Percentiles rank a stretch among this genome's conserved stretches.
These are phyloP conservation scores for Deuterostichococcus epilithicus DNA, from an alignment of 139 green algal genomes.

Conservation along the genomic window DNA sequence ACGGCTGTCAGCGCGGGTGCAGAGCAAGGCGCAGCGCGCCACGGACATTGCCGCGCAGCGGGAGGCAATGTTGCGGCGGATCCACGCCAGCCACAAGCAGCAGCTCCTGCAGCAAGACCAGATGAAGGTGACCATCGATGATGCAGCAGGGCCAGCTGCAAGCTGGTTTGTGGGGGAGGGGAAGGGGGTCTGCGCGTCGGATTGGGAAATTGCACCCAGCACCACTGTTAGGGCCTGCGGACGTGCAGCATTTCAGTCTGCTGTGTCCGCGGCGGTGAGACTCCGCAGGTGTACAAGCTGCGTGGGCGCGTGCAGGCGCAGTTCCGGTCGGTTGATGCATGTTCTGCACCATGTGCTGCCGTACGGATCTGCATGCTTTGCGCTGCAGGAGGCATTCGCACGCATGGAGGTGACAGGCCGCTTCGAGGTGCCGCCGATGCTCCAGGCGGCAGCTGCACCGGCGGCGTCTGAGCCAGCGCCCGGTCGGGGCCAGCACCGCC, in stretches of 20 bases:
- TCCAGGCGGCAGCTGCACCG: background rate
- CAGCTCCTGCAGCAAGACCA: constrained; percentile 63
- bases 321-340: too few relatives aligned
- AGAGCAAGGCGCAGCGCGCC: background rate
- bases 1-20: background rate
- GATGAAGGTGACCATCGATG: background rate
- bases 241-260: too few relatives aligned
- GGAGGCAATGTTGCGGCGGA: background rate
- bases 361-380: background rate
- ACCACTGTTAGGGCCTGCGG: background rate
- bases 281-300: too few relatives aligned
- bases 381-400: background rate
- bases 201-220: too few relatives aligned
- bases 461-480: too few relatives aligned
- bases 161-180: too few relatives aligned
- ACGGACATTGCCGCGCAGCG: background rate
- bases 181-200: too few relatives aligned
- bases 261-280: too few relatives aligned
- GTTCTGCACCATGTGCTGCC: too few relatives aligned
- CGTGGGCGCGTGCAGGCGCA: background rate
- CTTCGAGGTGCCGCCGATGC: background rate
- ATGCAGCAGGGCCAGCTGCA: background rate
- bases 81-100: constrained; percentile 55
- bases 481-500: too few relatives aligned
- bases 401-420: background rate